Conservation (phyloP, 352 stramenopile species). For the Phytophthora citrophthora region DNA sequence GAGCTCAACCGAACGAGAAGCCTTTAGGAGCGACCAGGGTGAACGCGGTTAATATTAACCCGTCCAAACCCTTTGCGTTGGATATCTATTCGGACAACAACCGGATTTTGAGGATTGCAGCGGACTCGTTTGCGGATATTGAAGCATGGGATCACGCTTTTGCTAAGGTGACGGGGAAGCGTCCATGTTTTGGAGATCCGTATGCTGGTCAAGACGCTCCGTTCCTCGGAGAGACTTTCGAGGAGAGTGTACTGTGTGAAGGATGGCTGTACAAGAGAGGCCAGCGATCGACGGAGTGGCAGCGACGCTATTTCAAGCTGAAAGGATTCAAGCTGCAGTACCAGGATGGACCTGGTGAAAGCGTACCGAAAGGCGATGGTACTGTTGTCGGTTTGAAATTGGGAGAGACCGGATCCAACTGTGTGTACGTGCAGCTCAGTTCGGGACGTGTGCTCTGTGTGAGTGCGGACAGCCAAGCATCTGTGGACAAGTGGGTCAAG, state of each 20-base stretch:
- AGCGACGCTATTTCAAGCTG: slow-evolving; percentile 82
- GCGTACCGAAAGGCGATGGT: slow-evolving; percentile 59
- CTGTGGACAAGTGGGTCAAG: slow-evolving; percentile 68
- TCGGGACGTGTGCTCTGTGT: slow-evolving; percentile 69
- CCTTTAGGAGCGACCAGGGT: slow-evolving; percentile 71
- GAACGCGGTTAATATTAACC: slow-evolving; percentile 78
- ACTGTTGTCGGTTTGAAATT: slow-evolving; percentile 68
- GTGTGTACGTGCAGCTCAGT: slow-evolving; percentile 73
- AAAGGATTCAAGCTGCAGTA: slow-evolving; percentile 67
- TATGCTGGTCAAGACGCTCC: slow-evolving; percentile 63
- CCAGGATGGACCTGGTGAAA: slow-evolving; percentile 64
- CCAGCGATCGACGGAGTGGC: slow-evolving; percentile 63
- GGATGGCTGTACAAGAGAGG: slow-evolving; percentile 80
- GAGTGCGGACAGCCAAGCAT: slow-evolving; percentile 58
- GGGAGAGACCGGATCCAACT: slow-evolving; percentile 47
- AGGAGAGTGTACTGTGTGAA: slow-evolving; percentile 63
- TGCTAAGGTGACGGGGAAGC: slow-evolving; percentile 49
- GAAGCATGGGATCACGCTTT: slow-evolving; percentile 77
- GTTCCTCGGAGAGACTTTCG: slow-evolving; percentile 66
- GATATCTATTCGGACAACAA: slow-evolving; percentile 87
- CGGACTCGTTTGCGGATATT: slow-evolving; percentile 73
- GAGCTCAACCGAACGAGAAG: slow-evolving; percentile 54
- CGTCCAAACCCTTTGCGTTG: slow-evolving; percentile 65
- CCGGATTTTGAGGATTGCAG: slow-evolving; percentile 75
- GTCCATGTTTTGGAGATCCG: slow-evolving; percentile 70